Evolutionary conservation across 495 filamentous ascomycete species (phyloP).

Genomic region (Trichocladium uniseriatum): DNA sequence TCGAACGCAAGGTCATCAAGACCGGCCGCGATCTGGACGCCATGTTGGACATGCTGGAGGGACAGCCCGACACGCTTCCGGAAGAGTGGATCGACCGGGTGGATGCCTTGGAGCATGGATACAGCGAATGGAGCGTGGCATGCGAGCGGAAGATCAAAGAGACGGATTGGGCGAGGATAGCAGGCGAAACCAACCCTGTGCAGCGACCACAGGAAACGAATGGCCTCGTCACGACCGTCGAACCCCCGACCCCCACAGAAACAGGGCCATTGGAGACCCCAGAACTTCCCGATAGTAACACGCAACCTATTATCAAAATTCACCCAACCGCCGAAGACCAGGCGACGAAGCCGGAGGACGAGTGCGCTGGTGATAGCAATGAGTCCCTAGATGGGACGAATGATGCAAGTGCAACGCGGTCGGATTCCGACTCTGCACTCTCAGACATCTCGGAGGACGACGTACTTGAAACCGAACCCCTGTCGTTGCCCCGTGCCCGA

Average conservation of each 20-base stretch:
- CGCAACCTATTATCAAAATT: conserved; percentile 15
- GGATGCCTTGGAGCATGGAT: conserved; percentile 71
- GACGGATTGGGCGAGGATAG: conserved; percentile 20
- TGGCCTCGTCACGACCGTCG: neutral
- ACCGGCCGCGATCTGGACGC: conserved; percentile 67
- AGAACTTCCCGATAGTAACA: neutral
- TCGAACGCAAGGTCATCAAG: conserved; percentile 59
- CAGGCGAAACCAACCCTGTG: neutral
- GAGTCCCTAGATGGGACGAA: neutral
- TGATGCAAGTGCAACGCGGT: neutral
- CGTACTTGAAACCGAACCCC: conserved; percentile 9
- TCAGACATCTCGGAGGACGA: conserved; percentile 12
- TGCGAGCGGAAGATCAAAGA: conserved; percentile 34
- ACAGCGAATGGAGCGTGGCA: conserved; percentile 59
- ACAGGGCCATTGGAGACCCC: neutral
- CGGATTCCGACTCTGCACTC: conserved; percentile 15
- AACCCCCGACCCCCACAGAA: neutral
- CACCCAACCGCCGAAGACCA: conserved; percentile 12
- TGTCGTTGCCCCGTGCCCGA: conserved; percentile 12
- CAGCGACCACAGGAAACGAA: neutral
- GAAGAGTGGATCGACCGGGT: conserved; percentile 80
- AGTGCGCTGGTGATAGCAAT: neutral
- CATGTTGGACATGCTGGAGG: conserved; percentile 79
- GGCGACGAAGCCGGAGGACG: neutral
- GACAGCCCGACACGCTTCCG: conserved; percentile 70